Base-by-base conservation (phyloP, 1,284 basidiomycete genomes). In the Cryptococcus sp. region DNA sequence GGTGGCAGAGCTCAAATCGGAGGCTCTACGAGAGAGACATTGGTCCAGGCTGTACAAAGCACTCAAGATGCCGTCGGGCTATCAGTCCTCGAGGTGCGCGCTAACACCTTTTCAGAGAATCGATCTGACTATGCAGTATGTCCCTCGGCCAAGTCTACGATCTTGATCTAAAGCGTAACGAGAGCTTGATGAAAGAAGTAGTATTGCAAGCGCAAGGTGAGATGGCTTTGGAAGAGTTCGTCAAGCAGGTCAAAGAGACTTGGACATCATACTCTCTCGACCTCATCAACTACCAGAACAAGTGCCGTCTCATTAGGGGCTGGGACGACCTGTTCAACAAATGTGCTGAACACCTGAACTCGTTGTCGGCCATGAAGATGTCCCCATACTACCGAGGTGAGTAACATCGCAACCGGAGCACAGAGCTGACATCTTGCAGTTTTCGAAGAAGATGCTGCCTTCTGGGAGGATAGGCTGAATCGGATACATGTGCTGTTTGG, bases 271-370 rank as follows among this genome's bases (percentile, higher is more conserved):
- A 98, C 73, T 88, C 91, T 2, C 82, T 99, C 46, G 96, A 98
- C 59, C 80, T 99, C 45, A 90, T 98, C 64, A 94, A 98, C 72
- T 98, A 98, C 70, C 96, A 98, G 79, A 98, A 94, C 77, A 98
- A 94, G 75, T 98, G 93, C 65, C 85, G 94, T 44, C 81, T 99
- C 32, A 97, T 99, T 63, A 90, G 88, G 68, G 92, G 91, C 37
- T 98, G 94, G 93, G 96, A 99, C 70, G 94, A 98, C 46, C 79
- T 99, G 21, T 97, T 98, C 78, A 90, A 83, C 74, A 96, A 94
- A 74, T 97, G 93, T 70, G 85, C 88, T 59, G 93, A 98, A 74
- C 96, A 99, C 66, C 75, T 97, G 66, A 98, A 96, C 67, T 98
- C 94, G 1, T 80, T 99, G 45, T 84, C 85, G 1, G 93, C 94